phyloP scores from a whole-genome alignment of 2,329 filamentous ascomycete genomes.

The Penicillium paneum region DNA sequence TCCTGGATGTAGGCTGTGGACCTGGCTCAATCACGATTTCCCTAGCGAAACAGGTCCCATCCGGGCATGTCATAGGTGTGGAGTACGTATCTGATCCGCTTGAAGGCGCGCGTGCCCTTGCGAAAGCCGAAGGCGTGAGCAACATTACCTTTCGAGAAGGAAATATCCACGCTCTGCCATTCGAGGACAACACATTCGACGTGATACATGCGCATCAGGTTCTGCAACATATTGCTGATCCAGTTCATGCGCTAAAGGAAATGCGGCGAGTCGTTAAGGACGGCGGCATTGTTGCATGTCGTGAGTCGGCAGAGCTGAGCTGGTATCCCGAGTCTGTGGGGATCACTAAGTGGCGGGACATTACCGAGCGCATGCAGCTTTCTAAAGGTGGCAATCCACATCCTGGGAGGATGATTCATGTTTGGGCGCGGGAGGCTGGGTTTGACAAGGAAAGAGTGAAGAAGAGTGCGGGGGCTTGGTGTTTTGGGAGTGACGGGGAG shows the following conservation, averaged over 20 bases:
- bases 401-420: slow-evolving; percentile 30
- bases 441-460: slow-evolving; percentile 26
- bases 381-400: slow-evolving; percentile 31
- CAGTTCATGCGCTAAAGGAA: slow-evolving; percentile 51
- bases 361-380: slow-evolving; percentile 21
- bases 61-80: slow-evolving; percentile 40
- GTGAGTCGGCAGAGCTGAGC: slow-evolving; percentile 39
- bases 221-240: slow-evolving; percentile 54
- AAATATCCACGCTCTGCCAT: slow-evolving; percentile 43
- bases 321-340: slow-evolving; percentile 35
- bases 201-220: slow-evolving; percentile 60
- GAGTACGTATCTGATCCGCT: slow-evolving; percentile 35
- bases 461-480: slow-evolving; percentile 36
- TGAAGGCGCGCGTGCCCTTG: slow-evolving; percentile 32
- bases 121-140: slow-evolving; percentile 26
- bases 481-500: slow-evolving; percentile 34
- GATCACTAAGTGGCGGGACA: slow-evolving; percentile 24
- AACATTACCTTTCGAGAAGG: slow-evolving; percentile 39
- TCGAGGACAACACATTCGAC: slow-evolving; percentile 52
- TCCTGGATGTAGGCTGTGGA: slow-evolving; percentile 48
- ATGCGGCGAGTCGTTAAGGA: slow-evolving; percentile 54
- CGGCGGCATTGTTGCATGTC: slow-evolving; percentile 52
- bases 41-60: slow-evolving; percentile 37
- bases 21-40: slow-evolving; percentile 46
- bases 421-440: slow-evolving; percentile 37